A percentile compares a stretch with the other conserved stretches of the same genome.
These are phyloP conservation scores for Lentinula boryana DNA, from an alignment of 768 basidiomycete species.

Conservation along the genomic window DNA sequence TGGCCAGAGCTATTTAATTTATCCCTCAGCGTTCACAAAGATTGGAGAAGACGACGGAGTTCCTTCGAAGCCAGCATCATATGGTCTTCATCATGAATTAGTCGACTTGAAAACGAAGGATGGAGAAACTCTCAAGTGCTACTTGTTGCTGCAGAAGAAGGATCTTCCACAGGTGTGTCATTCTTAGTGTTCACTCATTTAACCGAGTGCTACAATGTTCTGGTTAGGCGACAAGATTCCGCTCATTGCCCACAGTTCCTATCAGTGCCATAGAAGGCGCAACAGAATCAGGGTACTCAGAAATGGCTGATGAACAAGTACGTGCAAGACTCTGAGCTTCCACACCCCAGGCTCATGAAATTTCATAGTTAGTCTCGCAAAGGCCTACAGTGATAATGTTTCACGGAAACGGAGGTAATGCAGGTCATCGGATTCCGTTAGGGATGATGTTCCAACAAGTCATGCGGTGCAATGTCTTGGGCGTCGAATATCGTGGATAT, in stretches of 20 bases:
- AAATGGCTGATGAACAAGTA: not conserved
- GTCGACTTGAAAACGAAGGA: not conserved
- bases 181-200: not conserved
- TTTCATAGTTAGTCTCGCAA: not conserved
- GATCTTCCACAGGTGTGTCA: slow-evolving; percentile 1
- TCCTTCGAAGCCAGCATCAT: not conserved
- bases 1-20: slow-evolving; percentile 4
- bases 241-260: not conserved
- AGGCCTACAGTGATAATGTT: slow-evolving; percentile 91
- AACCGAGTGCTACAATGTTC: not conserved
- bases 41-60: slow-evolving; percentile 2
- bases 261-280: not conserved
- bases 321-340: not conserved
- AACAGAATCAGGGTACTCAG: not conserved
- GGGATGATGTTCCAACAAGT: slow-evolving; percentile 68
- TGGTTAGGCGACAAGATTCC: not conserved
- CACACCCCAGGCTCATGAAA: not conserved
- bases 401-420: slow-evolving; percentile 85
- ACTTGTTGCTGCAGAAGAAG: slow-evolving; percentile 1
- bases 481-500: slow-evolving; percentile 93
- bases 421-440: slow-evolving; percentile 83
- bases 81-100: not conserved
- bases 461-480: slow-evolving; percentile 90
- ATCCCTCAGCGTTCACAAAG: not conserved
- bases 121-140: not conserved